A percentile compares a stretch with the other conserved stretches of the same genome.
Evolutionary conservation across 306 rosid genomes (phyloP).

Genomic region (Trifolium subterraneum): DNA sequence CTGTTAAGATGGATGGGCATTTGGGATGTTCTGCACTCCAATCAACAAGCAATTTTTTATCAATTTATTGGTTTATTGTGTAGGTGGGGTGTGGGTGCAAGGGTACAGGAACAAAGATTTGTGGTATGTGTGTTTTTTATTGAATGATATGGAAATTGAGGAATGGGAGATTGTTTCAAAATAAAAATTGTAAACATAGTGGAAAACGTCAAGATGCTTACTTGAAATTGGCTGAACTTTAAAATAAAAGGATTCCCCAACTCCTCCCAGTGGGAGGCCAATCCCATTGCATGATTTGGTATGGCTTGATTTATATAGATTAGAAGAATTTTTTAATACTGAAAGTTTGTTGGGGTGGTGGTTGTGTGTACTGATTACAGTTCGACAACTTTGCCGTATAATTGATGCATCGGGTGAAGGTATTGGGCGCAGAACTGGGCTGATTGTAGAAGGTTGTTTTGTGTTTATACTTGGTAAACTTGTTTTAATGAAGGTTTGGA

Average conservation of each 20-base stretch:
- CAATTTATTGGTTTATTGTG: not conserved
- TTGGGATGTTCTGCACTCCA: not conserved
- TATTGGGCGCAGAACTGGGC: not conserved
- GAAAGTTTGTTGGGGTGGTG: not conserved
- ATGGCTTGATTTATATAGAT: not conserved
- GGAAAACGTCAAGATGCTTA: not conserved
- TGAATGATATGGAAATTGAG: not conserved
- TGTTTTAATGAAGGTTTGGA: not conserved
- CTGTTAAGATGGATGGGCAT: not conserved
- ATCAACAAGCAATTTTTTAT: not conserved
- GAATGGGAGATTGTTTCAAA: not conserved
- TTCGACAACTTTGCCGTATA: not conserved
- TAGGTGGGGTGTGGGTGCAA: not conserved
- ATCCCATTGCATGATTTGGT: not conserved
- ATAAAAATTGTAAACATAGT: not conserved
- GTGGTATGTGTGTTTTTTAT: not conserved
- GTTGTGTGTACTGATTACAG: not conserved
- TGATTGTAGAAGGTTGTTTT: not conserved
- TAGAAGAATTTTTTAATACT: not conserved
- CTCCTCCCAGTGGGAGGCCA: not conserved
- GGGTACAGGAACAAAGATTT: not conserved
- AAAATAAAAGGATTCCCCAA: not conserved
- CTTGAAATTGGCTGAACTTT: not conserved
- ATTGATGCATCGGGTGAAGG: not conserved
- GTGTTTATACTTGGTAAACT: not conserved